Conservation (phyloP, 2,329 filamentous ascomycete genomes). For the Talaromyces islandicus region DNA sequence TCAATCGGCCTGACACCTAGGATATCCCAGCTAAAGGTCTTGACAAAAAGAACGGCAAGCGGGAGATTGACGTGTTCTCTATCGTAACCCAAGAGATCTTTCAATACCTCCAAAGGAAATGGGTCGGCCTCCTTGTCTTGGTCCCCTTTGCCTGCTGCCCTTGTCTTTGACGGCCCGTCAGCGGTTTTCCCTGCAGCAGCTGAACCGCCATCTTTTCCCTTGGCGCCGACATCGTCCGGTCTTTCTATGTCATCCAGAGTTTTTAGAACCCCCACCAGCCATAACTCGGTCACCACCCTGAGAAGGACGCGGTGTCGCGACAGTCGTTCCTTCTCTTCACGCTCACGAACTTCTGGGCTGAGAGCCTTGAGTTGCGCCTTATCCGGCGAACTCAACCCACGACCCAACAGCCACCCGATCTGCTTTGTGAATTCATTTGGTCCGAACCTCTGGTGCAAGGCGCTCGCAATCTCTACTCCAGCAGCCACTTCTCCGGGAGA, state of each 20-base stretch:
- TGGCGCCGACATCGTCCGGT: slow-evolving; percentile 54
- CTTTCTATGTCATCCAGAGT: slow-evolving; percentile 67
- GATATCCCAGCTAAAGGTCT: slow-evolving; percentile 93
- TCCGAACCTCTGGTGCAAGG: slow-evolving; percentile 92
- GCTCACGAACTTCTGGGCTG: slow-evolving; percentile 75
- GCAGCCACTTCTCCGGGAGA: slow-evolving; percentile 85
- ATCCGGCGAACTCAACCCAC: slow-evolving; percentile 85
- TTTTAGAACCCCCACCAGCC: slow-evolving; percentile 82
- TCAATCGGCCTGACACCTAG: slow-evolving; percentile 68
- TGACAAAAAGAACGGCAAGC: slow-evolving; percentile 89
- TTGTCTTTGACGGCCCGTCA: slow-evolving; percentile 57
- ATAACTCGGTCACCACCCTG: slow-evolving; percentile 88
- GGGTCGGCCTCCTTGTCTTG: slow-evolving; percentile 73
- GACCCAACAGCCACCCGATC: slow-evolving; percentile 85
- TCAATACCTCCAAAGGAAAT: slow-evolving; percentile 94
- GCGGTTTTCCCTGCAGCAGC: slow-evolving; percentile 38
- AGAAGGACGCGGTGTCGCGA: slow-evolving; percentile 78
- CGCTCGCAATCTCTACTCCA: slow-evolving; percentile 86
- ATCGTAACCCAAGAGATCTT: slow-evolving; percentile 90
- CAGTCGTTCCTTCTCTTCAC: slow-evolving; percentile 91
- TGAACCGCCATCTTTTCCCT: slow-evolving; percentile 49
- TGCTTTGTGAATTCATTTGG: slow-evolving; percentile 85
- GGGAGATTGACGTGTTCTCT: slow-evolving; percentile 87
- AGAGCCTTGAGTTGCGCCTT: slow-evolving; percentile 75
- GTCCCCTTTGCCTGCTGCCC: slow-evolving; percentile 50